Evolutionary conservation across 805 yeast genomes (phyloP), one percentile per base, ranked within the genome.

Genomic region (Blastobotrys chiropterorum): DNA sequence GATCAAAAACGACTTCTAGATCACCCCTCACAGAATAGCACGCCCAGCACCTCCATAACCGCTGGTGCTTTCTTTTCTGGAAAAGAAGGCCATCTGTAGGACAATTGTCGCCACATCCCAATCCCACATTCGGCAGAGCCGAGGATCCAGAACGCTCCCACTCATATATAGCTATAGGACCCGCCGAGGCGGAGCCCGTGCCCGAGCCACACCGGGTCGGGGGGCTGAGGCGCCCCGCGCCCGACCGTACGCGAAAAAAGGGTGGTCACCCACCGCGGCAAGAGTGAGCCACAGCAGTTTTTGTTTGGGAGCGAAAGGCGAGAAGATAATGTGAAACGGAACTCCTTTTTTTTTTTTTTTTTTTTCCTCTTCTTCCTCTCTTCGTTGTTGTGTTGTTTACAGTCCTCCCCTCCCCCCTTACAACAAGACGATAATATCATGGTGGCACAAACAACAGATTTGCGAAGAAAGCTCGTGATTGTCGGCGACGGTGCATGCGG

Each of bases 401-500:
- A 15, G 19, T 40, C 19, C 17, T 40, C 43, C 19, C 16, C 43
- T 16, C 43, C 8, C 16, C 20, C 7, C 20, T 40, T 17, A 40
- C 43, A 40, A 40, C 43, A 40, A 40, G 19, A 15, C 16, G 43
- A 40, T 26, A 6, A 26, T 40, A 40, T 19, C 20, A 57, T 56
- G 61, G 59, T 58, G 38, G 46, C 60, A 39, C 63, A 58, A 51
- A 63, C 61, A 39, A 62, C 64, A 39, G 65, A 61, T 50, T 51
- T 59, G 39, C 56, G 65, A 53, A 51, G 62, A 56, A 89, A 89
- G 73, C 79, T 89, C 66, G 97, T 90, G 69, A 87, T 90, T 67
- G 96, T 89, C 52, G 97, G 97, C 71, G 97, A 89, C 71, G 97
- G 97, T 81, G 96, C 96, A 53, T 90, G 96, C 77, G 97, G 97